Percentiles rank a stretch among this genome's conserved stretches.
phyloP scores from a whole-genome alignment of 495 filamentous ascomycete species.

The Penicillium desertorum region DNA sequence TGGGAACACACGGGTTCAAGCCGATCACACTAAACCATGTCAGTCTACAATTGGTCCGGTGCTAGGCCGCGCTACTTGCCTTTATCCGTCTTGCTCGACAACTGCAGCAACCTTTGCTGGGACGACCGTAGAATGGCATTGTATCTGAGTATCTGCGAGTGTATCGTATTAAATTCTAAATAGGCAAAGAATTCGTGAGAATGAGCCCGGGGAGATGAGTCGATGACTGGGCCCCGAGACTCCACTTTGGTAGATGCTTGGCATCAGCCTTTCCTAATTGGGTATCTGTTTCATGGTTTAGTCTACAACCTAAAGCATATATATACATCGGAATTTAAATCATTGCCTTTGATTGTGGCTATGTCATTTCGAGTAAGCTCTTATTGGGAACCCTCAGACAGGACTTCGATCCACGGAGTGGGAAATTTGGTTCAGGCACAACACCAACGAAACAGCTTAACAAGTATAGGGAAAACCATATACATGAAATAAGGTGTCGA shows the following conservation, averaged over 20 bases:
- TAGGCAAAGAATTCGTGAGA: slow-evolving; percentile 7
- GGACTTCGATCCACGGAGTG: background rate
- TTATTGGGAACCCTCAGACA: background rate
- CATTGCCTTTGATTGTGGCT: background rate
- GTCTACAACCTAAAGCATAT: background rate
- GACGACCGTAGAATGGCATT: slow-evolving; percentile 29
- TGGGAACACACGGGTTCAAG: slow-evolving; percentile 27
- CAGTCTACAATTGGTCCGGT: background rate
- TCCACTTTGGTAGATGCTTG: background rate
- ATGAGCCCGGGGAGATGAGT: background rate
- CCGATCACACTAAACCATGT: slow-evolving; percentile 24
- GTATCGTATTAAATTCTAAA: background rate
- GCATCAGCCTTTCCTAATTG: slow-evolving; percentile 8
- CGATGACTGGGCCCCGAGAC: background rate
- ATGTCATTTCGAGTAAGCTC: background rate
- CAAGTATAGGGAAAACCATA: background rate
- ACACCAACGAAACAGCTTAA: background rate
- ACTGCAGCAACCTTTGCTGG: slow-evolving; percentile 26
- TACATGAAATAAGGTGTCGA: background rate
- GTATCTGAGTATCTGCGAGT: background rate
- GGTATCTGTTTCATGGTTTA: slow-evolving; percentile 7
- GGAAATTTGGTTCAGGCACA: background rate
- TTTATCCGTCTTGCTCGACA: slow-evolving; percentile 29
- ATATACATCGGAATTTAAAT: background rate
- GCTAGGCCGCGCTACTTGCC: slow-evolving; percentile 10